Evolutionary conservation across 2,329 filamentous ascomycete genomes (phyloP).

Genomic region (Daldinia sp.): DNA sequence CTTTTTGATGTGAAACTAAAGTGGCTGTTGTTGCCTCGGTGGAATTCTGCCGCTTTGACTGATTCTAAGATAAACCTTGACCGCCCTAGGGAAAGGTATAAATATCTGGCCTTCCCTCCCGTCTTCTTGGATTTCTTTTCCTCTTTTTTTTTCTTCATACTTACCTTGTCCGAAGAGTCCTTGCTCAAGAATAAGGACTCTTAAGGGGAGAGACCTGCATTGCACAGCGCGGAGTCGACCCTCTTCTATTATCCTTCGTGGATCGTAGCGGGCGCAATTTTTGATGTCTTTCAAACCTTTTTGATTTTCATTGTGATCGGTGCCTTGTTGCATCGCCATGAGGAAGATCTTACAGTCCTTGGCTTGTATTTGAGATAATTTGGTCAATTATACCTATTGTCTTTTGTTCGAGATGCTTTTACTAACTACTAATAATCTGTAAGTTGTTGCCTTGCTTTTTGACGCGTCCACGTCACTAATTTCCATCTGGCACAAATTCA

Average conservation of each 20-base stretch:
- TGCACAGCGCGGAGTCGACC: slow-evolving; percentile 67
- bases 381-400: no score
- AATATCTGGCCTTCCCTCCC: slow-evolving; percentile 17
- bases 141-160: slow-evolving; percentile 50
- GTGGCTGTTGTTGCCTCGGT: background rate
- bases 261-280: slow-evolving; percentile 53
- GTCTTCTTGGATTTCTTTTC: slow-evolving; percentile 15
- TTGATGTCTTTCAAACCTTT: slow-evolving; percentile 47
- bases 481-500: no score
- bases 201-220: slow-evolving; percentile 62
- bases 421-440: no score
- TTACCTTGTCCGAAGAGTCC: slow-evolving; percentile 52
- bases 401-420: no score
- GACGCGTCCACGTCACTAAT: no score
- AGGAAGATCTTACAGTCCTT: slow-evolving; percentile 22
- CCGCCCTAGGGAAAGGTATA: slow-evolving; percentile 19
- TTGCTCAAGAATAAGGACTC: slow-evolving; percentile 49
- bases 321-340: slow-evolving; percentile 37
- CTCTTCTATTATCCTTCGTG: slow-evolving; percentile 52
- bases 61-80: background rate
- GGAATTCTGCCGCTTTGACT: slow-evolving; percentile 26
- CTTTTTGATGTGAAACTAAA: background rate
- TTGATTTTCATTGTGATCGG: slow-evolving; percentile 36
- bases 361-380: background rate
- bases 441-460: no score